Base-by-base conservation (phyloP, 2,329 filamentous ascomycete genomes). In the Fusarium setosum region DNA sequence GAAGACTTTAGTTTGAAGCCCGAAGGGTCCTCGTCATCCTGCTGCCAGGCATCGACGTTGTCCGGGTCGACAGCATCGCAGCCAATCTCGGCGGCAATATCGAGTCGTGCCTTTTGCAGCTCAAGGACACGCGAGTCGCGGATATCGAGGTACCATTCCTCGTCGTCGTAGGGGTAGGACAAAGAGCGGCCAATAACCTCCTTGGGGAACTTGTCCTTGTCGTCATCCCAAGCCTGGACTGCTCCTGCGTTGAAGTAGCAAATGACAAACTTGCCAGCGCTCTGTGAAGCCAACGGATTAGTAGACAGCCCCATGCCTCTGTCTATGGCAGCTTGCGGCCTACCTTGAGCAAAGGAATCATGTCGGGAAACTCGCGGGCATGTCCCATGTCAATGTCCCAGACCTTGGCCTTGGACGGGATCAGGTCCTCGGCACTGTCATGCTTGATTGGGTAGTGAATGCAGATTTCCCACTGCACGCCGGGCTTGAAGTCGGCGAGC, bases 51-150 rank as follows among this genome's bases (percentile, higher is more conserved):
- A 21, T 77, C 75, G 40, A 77, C 73, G 55, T 77, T 77, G 60
- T 77, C 75, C 4, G 74, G 75, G 56, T 77, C 75, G n/a, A 77
- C 71, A 15, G 68, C 75, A 42, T 76, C 75, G 47, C 75, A 77
- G 17, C 75, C 75, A 13, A 69, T 47, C 23, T 60, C 40, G n/a
- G 67, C 71, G 11, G 75, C 75, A 15, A 54, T 49, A 13, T 71
- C 68, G 17, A 77, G 61, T 2, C 75, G 74, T 38, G 58, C 58
- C 63, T 76, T 76, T 72, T 77, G 75, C 31, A 74, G 61, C 13
- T 69, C 56, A 15, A 76, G 50, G 12, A 77, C 74, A 21, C 49
- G 50, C 4, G 45, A 18, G 26, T 68, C 52, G 5, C 72, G 64
- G 18, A 77, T 69, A 48, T 77, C 69, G 44, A 76, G 59, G 41